Percentiles rank a stretch among this genome's conserved stretches.
These are phyloP conservation scores for Leccinum angustisporum DNA, from an alignment of 1,284 basidiomycete species.

Conservation along the genomic window DNA sequence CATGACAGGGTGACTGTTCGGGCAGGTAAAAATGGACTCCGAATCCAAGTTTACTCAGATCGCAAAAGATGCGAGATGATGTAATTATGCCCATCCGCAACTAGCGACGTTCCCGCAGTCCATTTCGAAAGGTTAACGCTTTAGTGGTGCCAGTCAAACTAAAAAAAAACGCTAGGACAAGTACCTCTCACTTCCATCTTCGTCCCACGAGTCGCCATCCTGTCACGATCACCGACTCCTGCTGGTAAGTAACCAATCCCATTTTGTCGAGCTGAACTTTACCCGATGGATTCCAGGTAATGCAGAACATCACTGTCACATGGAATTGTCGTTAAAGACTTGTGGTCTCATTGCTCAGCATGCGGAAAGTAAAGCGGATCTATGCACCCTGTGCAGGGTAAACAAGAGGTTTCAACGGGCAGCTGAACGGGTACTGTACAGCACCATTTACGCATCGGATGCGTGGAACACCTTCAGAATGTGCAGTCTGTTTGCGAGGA, in stretches of 20 bases:
- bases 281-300: constrained; percentile 14
- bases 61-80: constrained; percentile 10
- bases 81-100: constrained; percentile 20
- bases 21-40: constrained; percentile 2
- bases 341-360: constrained; percentile 54
- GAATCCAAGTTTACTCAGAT: constrained; percentile 5
- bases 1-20: constrained; percentile 7
- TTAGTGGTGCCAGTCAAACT: constrained; percentile 4
- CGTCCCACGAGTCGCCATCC: background rate
- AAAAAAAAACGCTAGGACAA: constrained; percentile 18
- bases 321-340: constrained; percentile 58
- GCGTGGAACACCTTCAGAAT: constrained; percentile 39
- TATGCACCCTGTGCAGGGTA: constrained; percentile 55
- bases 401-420: constrained; percentile 52
- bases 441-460: constrained; percentile 49
- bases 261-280: background rate
- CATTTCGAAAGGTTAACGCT: constrained; percentile 14
- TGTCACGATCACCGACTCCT: background rate
- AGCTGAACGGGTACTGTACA: constrained; percentile 60
- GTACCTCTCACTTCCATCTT: background rate
- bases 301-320: constrained; percentile 30
- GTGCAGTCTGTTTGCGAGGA: constrained; percentile 46
- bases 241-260: constrained; percentile 12
- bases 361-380: constrained; percentile 50
- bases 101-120: constrained; percentile 3